Base-by-base conservation (phyloP, 768 basidiomycete genomes). In the Suillus clintonianus region DNA sequence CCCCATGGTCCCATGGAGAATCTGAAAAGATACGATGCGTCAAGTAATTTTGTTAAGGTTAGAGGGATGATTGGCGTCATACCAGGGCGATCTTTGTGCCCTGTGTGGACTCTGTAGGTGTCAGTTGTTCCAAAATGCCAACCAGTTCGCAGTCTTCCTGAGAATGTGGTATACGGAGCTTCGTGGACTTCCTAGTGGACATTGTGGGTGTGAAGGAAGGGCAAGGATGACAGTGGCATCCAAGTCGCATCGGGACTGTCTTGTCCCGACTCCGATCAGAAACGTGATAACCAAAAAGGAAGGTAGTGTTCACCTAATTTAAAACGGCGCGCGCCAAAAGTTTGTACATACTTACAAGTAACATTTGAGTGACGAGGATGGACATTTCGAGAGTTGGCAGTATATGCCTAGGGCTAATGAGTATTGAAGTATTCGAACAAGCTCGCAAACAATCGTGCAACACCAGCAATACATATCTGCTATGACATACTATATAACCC, bases 1-100 rank as follows among this genome's bases (percentile, higher is more conserved):
- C 92, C 92, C 92, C 83, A 91, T 82, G 27, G 86, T 82, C 55
- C 92, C 92, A 73, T 94, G 92, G 9, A 93, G 77, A 67, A 94
- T 89, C 92, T 94, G 71, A 48, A 59, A 64, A 43, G 62, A 67
- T 72, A 65, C 64, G 69, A 19, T n/a, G 48, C 11, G 50, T 39
- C 47, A 61, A 62, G 30, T n/a, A 64, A 27, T 58, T 56, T 60
- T 37, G 68, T 62, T 39, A 42, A 61, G 19, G 45, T 59, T 24
- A 69, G 60, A 51, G 37, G 19, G 42, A 32, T 39, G 36, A 60
- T 60, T 24, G 32, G 47, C 34, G 11, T 81, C 87, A 54, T 63
- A 91, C 90, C 78, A 92, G 71, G 36, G 89, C 88, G 66, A 92
- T 79, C 71, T 81, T 87, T 51, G 84, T 81, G 61, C 86, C 89